Evolutionary conservation across 2,329 filamentous ascomycete species (phyloP), one percentile per base, ranked within the genome.

Genomic region (Aspergillus oerlinghausenensis): DNA sequence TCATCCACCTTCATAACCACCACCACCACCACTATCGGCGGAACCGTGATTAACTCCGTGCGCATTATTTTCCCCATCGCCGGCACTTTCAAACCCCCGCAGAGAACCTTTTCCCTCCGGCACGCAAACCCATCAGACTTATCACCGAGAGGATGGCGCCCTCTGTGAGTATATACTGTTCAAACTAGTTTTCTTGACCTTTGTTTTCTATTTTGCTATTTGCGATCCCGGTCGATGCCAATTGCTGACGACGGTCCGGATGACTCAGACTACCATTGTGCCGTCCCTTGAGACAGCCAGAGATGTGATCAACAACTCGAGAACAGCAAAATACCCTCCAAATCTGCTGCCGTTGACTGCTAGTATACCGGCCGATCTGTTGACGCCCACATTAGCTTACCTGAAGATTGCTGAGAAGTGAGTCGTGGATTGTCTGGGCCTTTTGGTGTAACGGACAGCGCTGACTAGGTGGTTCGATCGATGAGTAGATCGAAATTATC

Each of bases 301-400:
- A 62, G 77, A 83, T 54, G 77, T 87, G 49, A 72, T 88, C 62
- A 72, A 78, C 49, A 75, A 79, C 54, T 79, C 80, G 23, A 75
- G 75, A 65, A 73, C 76, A 26, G 78, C 80, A 42, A 70, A 79
- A 54, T 83, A 83, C 63, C 78, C 85, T 56, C 87, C 88, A 3
- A 96, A 94, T 67, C 83, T 95, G 60, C 84, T 96, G 8, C 91
- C 92, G 1, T 74, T 96, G 45, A 92, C 88, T 75, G 87, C 89
- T 26, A 90, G 92, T 62, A 91, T 96, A 66, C 86, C 91, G 5
- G 93, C 93, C 66, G 93, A 97, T 75, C 87, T 97, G 64, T 83
- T 97, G 73, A 99, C 93, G 1, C 94, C 94, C 3, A 93, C 91
- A n/a, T 85, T 90, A 60, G 93, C 95, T 65, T 99, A 97, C 75